These are phyloP conservation scores for Yarrowia alimentaria DNA, from an alignment of 805 yeast genomes.

Conservation along the genomic window DNA sequence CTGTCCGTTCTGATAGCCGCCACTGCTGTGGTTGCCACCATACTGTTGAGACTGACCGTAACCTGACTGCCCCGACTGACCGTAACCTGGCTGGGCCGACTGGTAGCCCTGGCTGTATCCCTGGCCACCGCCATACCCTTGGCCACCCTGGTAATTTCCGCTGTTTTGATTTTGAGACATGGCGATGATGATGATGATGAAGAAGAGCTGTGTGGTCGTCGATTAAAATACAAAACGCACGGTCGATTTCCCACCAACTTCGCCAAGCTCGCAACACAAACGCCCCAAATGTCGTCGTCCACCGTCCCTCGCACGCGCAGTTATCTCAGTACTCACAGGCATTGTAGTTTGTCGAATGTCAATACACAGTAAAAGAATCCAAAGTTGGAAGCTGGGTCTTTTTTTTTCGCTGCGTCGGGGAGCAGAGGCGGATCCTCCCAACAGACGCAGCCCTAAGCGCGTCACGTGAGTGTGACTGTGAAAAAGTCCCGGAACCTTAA, in stretches of 20 bases:
- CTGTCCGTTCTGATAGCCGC: neutral
- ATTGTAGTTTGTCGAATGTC: slow-evolving; percentile 23
- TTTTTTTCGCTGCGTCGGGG: no score
- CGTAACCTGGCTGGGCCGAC: no score
- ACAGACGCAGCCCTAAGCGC: neutral
- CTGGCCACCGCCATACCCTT: neutral
- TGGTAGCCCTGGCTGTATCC: no score
- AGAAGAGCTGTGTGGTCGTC: neutral
- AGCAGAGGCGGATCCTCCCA: no score
- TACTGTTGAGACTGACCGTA: no score
- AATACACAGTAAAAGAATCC: slow-evolving; percentile 17
- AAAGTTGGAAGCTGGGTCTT: no score
- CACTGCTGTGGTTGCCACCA: neutral
- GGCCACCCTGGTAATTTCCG: slow-evolving; percentile 1
- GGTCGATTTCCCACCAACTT: no score
- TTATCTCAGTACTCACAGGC: slow-evolving; percentile 19
- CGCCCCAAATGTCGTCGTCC: no score
- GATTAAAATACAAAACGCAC: no score
- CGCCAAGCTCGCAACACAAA: no score
- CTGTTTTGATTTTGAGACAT: no score
- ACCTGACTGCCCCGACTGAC: no score
- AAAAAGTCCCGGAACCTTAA: neutral
- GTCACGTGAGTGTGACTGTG: slow-evolving; percentile 16
- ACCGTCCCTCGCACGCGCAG: neutral
- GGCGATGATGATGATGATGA: neutral